Evolutionary conservation across 768 basidiomycete genomes (phyloP), one percentile per base, ranked within the genome.

Genomic region (Panus rudis): DNA sequence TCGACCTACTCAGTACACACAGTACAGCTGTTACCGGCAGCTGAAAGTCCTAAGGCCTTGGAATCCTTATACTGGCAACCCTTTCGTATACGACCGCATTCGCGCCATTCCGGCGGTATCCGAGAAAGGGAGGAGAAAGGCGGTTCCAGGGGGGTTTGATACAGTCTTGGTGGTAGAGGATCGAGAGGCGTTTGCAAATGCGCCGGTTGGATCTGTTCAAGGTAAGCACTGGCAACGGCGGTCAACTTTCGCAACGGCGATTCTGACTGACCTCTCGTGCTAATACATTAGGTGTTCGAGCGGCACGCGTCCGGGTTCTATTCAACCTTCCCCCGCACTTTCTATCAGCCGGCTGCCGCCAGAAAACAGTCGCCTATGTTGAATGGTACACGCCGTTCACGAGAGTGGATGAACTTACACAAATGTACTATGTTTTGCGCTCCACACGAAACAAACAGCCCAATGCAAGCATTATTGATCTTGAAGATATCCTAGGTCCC

Each of bases 231-330:
- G n/a, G n/a, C n/a, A n/a, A n/a, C n/a, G n/a, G n/a, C n/a, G n/a
- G n/a, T n/a, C n/a, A n/a, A n/a, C n/a, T n/a, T 39, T 10, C n/a
- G 10, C 6, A 11, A 34, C 30, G 34, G 7, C 24, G 16, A 22
- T 39, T 5, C 31, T 7, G 6, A 8, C n/a, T 24, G 11, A 10
- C n/a, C 10, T 22, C 19, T 23, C n/a, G 10, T 34, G 8, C 11
- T 23, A n/a, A n/a, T n/a, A n/a, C n/a, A n/a, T n/a, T n/a, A 43
- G 42, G 42, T 22, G n/a, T 39, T 37, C 42, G 42, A 8, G 42
- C 26, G 8, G 42, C 42, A 16, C 42, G 23, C 11, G 42, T 43
- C 6, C 37, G 32, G 5, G 42, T 43, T 5, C 34, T 43, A 6
- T 43, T 43, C 42, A 24, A 6, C 4, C 32, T 43, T 8, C 42